Evolutionary conservation across 129 eudicot genomes (phyloP).

Genomic region (Flaveria trinervia): DNA sequence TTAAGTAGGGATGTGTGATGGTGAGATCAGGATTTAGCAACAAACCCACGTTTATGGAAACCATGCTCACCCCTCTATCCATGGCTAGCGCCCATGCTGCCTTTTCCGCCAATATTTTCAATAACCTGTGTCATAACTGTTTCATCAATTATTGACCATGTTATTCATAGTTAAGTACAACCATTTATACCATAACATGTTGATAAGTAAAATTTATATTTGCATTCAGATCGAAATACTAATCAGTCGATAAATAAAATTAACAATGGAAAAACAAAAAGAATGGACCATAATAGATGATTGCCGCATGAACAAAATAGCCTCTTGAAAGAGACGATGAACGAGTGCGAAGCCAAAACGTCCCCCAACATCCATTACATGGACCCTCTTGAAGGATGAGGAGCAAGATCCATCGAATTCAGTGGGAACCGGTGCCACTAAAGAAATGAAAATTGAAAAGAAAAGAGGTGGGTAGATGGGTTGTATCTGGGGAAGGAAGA

Average conservation of each 20-base stretch:
- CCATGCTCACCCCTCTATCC: constrained; percentile 94
- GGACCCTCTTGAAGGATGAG: constrained; percentile 42
- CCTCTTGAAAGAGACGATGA: constrained; percentile 55
- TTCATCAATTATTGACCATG: neutral
- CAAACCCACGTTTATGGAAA: constrained; percentile 77
- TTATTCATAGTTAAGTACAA: neutral
- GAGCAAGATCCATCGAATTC: constrained; percentile 34
- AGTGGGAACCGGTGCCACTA: constrained; percentile 31
- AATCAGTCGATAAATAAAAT: too few relatives aligned
- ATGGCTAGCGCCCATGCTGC: constrained; percentile 88
- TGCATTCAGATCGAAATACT: too few relatives aligned
- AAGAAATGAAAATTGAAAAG: too few relatives aligned
- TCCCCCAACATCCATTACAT: constrained; percentile 77
- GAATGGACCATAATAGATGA: constrained; percentile 42
- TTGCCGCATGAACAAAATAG: constrained; percentile 71
- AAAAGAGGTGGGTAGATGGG: too few relatives aligned
- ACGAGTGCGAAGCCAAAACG: constrained; percentile 59
- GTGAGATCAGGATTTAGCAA: constrained; percentile 57
- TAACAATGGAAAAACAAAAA: neutral
- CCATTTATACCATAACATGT: neutral
- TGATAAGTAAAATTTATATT: too few relatives aligned
- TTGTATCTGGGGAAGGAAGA: neutral
- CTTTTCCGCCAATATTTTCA: constrained; percentile 80
- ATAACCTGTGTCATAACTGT: constrained; percentile 86
- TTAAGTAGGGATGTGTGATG: constrained; percentile 70